Evolutionary conservation across 2,329 filamentous ascomycete species (phyloP), one percentile per base, ranked within the genome.

Genomic region (Trichophaea hybrida): DNA sequence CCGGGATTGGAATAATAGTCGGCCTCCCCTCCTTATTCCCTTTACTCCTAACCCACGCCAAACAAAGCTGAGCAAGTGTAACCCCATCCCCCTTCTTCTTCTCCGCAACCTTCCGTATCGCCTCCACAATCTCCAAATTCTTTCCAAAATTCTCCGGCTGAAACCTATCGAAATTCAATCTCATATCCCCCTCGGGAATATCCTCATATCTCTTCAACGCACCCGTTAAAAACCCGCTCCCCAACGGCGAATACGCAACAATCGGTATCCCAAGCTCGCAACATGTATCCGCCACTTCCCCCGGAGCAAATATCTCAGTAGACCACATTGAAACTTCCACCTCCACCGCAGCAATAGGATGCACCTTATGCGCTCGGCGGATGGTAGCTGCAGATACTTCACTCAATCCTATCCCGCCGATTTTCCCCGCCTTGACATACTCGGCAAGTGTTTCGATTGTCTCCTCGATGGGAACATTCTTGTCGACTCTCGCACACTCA

Each of bases 201-300:
- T 86, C 83, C 1, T 77, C 74, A 1, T 67, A 63, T 5, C 70
- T 73, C 68, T 75, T 77, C 67, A 80, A 73, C 63, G 76, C 69
- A 0, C 79, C 78, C 0, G 78, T 78, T 59, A 83, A 70, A 58
- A 77, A 68, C 1, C 77, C 77, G 32, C 79, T 74, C 4, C 85
- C 82, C 0, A 89, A 74, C 0, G 86, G 86, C 49, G 83, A 84
- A 72, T 88, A 90, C 0, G 83, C 84, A 38, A 88, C 72, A 52
- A 90, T 73, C 0, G 84, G 82, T 61, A 91, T 88, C 51, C 76
- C 73, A 50, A 85, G 71, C 69, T 90, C 77, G 0, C 74, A 76
- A 67, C 81, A 84, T 0, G 79, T 76, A 1, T 73, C 74, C 2
- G 76, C 75, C 38, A 81, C 71, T 1, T 78, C 78, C 5, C 50